A percentile compares a stretch with the other conserved stretches of the same genome.
Conservation (phyloP, 1,139 yeast species). For the Casaregolazyma suthepensis region DNA sequence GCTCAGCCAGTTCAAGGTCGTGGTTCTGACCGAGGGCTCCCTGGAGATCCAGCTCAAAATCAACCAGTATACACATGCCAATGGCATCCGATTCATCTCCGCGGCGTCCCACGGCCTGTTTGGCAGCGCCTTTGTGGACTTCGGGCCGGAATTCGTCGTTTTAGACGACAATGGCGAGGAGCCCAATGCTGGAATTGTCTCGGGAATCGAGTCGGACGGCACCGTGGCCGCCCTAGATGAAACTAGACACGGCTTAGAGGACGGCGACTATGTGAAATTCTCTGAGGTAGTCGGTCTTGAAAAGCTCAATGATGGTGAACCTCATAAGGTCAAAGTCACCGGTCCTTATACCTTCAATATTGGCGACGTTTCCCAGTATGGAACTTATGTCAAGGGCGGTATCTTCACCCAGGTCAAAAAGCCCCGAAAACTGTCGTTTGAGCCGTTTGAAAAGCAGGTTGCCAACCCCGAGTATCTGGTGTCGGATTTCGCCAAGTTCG, state of each 20-base stretch:
- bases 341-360: constrained; percentile 93
- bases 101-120: constrained; percentile 84
- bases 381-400: constrained; percentile 77
- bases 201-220: constrained; percentile 84
- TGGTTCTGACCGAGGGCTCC: constrained; percentile 73
- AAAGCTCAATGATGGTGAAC: constrained; percentile 59
- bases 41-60: constrained; percentile 71
- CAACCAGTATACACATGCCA: constrained; percentile 66
- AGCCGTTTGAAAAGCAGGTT: constrained; percentile 60
- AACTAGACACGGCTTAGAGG: constrained; percentile 87
- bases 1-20: constrained; percentile 62
- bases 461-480: constrained; percentile 69
- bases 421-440: constrained; percentile 59
- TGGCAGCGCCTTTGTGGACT: constrained; percentile 84
- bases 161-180: constrained; percentile 91
- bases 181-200: constrained; percentile 76
- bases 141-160: constrained; percentile 74
- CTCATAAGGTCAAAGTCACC: constrained; percentile 71
- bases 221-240: constrained; percentile 90
- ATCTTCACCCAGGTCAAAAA: constrained; percentile 87
- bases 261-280: constrained; percentile 84
- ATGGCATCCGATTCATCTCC: constrained; percentile 70
- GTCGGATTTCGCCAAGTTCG: constrained; percentile 91
- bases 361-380: constrained; percentile 46
- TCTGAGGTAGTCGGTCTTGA: constrained; percentile 74